Evolutionary conservation across 495 filamentous ascomycete genomes (phyloP).

Genomic region (Antarctomyces pellizariae): DNA sequence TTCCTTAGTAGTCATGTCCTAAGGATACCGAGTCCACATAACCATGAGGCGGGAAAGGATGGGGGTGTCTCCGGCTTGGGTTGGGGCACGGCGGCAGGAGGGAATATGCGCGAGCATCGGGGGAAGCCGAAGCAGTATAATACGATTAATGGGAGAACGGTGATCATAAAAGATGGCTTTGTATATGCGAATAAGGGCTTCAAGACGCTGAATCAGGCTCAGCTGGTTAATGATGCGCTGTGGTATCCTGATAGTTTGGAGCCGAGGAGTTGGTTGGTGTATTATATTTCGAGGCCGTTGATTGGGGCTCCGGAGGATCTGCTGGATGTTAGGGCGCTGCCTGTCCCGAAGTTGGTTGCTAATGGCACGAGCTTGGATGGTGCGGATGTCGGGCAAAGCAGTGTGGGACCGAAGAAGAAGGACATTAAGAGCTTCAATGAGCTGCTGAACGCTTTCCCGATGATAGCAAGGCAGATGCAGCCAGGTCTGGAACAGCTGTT

Average conservation of each 20-base stretch:
- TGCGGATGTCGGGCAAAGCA: slow-evolving; percentile 12
- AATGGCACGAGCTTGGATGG: slow-evolving; percentile 11
- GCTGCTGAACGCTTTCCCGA: slow-evolving; percentile 75
- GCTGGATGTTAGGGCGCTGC: slow-evolving; percentile 35
- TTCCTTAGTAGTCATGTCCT: slow-evolving; percentile 94
- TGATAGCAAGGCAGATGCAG: slow-evolving; percentile 95
- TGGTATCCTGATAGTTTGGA: slow-evolving; percentile 71
- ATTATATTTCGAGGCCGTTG: slow-evolving; percentile 87
- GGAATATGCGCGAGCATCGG: slow-evolving; percentile 66
- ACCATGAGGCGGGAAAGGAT: slow-evolving; percentile 25
- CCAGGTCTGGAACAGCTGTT: slow-evolving; percentile 77
- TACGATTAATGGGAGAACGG: slow-evolving; percentile 77
- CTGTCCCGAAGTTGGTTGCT: slow-evolving; percentile 13
- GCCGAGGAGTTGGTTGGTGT: slow-evolving; percentile 78
- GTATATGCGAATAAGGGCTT: slow-evolving; percentile 97
- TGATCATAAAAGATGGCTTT: slow-evolving; percentile 83
- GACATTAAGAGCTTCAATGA: slow-evolving; percentile 81
- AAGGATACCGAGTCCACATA: slow-evolving; percentile 50
- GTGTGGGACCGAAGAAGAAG: slow-evolving; percentile 41
- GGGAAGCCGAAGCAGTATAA: slow-evolving; percentile 85
- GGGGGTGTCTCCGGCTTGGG: too few relatives aligned
- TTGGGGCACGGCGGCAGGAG: slow-evolving; percentile 30
- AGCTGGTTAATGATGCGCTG: slow-evolving; percentile 63
- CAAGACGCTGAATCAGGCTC: slow-evolving; percentile 74
- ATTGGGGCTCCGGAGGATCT: slow-evolving; percentile 61